These are phyloP conservation scores for Ustilaginoidea virens DNA, from an alignment of 2,329 filamentous ascomycete species.

Conservation along the genomic window DNA sequence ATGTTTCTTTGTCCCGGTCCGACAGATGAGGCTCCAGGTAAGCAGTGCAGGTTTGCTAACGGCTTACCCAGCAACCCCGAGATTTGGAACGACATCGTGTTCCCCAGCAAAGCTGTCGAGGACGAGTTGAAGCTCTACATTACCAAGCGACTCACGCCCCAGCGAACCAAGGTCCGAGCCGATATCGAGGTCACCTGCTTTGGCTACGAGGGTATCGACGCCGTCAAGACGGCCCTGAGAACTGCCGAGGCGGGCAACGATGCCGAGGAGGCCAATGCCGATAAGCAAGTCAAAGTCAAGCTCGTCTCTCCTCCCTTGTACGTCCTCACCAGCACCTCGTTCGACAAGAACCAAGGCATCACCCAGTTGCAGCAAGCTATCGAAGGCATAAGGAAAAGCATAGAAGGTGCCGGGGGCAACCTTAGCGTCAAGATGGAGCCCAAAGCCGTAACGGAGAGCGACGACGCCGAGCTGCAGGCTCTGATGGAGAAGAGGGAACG, in stretches of 20 bases:
- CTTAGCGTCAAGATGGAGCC: slow-evolving; percentile 95
- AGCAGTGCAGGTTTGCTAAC: neutral
- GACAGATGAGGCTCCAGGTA: no score
- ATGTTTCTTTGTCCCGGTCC: no score
- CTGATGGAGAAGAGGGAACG: slow-evolving; percentile 98
- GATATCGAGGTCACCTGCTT: slow-evolving; percentile 95
- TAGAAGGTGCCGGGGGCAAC: slow-evolving; percentile 61
- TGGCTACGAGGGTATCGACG: slow-evolving; percentile 95
- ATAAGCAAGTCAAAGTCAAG: slow-evolving; percentile 94
- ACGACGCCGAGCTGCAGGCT: slow-evolving; percentile 90
- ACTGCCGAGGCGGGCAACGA: slow-evolving; percentile 90
- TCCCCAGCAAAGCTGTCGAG: slow-evolving; percentile 71
- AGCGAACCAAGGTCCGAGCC: slow-evolving; percentile 97
- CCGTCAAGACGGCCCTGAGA: slow-evolving; percentile 83
- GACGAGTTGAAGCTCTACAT: slow-evolving; percentile 93
- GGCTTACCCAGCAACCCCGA: slow-evolving; percentile 61
- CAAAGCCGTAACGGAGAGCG: slow-evolving; percentile 96
- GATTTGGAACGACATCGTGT: slow-evolving; percentile 85
- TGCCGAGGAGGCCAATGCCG: slow-evolving; percentile 26
- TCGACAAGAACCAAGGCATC: slow-evolving; percentile 86
- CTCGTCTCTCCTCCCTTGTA: slow-evolving; percentile 96
- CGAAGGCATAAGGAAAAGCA: slow-evolving; percentile 67
- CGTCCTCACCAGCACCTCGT: slow-evolving; percentile 85
- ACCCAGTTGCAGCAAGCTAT: slow-evolving; percentile 77
- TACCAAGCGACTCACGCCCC: slow-evolving; percentile 87